These are phyloP conservation scores for Heliamphora exappendiculata DNA, from an alignment of 148 eudicot species.

Conservation along the genomic window DNA sequence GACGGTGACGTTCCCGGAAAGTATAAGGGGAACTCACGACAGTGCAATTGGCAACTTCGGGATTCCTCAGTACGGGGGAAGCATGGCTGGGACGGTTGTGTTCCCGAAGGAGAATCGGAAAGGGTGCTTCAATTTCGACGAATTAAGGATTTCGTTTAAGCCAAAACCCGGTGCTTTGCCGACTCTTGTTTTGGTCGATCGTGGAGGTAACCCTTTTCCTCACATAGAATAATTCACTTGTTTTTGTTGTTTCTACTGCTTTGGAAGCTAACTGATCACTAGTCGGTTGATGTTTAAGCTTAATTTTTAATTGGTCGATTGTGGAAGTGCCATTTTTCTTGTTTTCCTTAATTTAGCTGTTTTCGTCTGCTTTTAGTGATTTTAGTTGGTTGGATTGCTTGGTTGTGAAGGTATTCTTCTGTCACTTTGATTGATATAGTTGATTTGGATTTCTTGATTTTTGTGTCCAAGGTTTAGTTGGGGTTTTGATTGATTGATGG, in stretches of 20 bases:
- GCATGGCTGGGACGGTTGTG: constrained; percentile 69
- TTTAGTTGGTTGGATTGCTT: not conserved
- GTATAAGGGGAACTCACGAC: constrained; percentile 64
- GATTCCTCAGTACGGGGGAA: constrained; percentile 81
- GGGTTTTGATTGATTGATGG: not conserved
- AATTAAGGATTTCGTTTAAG: constrained; percentile 52
- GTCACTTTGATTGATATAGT: not conserved
- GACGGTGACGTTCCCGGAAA: constrained; percentile 64
- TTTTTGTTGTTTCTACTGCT: not conserved
- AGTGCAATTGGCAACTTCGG: constrained; percentile 92
- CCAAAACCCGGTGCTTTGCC: constrained; percentile 83
- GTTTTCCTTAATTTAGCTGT: not conserved
- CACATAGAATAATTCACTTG: not conserved
- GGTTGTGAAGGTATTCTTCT: not conserved
- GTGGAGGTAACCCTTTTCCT: constrained; percentile 55
- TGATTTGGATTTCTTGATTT: not conserved
- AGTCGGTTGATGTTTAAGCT: not conserved
- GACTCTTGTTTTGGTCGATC: constrained; percentile 70
- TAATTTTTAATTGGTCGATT: constrained; percentile 1
- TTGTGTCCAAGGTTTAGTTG: not conserved
- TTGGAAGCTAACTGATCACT: not conserved
- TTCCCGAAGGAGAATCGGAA: constrained; percentile 72
- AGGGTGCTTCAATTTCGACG: constrained; percentile 54
- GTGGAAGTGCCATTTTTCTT: not conserved
- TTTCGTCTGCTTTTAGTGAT: not conserved